Conservation (phyloP, 192 early-diverging fungal species). For the Coemansia sp. region DNA sequence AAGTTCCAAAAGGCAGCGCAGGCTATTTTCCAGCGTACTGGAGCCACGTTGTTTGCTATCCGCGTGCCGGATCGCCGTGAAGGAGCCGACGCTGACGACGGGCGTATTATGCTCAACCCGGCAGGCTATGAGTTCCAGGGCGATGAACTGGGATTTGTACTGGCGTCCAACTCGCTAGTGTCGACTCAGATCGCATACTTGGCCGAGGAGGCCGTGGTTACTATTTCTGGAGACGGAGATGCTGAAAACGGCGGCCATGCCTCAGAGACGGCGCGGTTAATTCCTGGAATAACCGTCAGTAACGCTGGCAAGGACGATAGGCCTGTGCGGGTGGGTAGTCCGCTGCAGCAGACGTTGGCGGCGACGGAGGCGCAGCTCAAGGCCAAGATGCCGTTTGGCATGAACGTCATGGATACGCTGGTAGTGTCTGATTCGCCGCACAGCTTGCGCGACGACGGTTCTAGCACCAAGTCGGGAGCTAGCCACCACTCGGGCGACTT, state of each 20-base stretch:
- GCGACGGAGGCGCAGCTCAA: constrained; percentile 32
- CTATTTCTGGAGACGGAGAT: constrained; percentile 5
- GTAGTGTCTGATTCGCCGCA: constrained; percentile 29
- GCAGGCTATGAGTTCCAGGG: constrained; percentile 58
- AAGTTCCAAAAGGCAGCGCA: constrained; percentile 62
- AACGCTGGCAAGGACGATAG: constrained; percentile 10
- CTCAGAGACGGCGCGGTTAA: constrained; percentile 30
- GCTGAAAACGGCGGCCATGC: constrained; percentile 2
- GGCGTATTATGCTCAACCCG: constrained; percentile 61
- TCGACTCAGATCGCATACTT: constrained; percentile 48
- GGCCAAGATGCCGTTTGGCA: constrained; percentile 44
- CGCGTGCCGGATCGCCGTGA: constrained; percentile 25
- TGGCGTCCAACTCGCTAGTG: constrained; percentile 50
- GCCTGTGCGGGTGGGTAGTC: constrained; percentile 19
- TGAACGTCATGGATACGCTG: constrained; percentile 55
- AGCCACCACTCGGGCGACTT: constrained; percentile 13
- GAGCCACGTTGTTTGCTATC: constrained; percentile 63
- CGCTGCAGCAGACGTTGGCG: constrained; percentile 32
- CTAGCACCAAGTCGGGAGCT: constrained; percentile 8
- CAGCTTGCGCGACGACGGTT: constrained; percentile 14
- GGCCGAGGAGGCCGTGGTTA: constrained; percentile 25
- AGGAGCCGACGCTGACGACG: constrained; percentile 8
- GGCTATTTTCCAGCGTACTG: constrained; percentile 60
- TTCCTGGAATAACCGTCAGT: constrained; percentile 17
- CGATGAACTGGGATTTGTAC: constrained; percentile 67